phyloP scores from a whole-genome alignment of 257 asterid genomes.

The Solanum gandarillasii region DNA sequence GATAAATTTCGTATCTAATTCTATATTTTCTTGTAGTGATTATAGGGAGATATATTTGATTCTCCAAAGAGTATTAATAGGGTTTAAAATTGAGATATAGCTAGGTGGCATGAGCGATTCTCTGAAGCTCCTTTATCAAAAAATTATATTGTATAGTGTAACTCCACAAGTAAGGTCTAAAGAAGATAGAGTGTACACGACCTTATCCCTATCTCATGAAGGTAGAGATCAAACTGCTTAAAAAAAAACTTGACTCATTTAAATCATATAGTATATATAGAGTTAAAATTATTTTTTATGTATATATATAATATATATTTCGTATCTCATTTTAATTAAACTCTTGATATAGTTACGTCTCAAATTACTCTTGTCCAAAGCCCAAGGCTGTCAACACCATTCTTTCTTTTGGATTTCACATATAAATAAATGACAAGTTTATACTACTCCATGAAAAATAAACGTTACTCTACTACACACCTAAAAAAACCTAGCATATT shows the following conservation, averaged over 20 bases:
- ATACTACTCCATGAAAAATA: not conserved
- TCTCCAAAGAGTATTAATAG: not conserved
- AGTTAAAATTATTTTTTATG: too few species aligned
- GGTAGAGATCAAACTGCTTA: too few species aligned
- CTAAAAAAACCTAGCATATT: too few species aligned
- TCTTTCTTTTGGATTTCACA: not conserved
- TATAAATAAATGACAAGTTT: not conserved
- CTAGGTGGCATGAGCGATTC: not conserved
- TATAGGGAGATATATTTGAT: not conserved
- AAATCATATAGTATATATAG: too few species aligned
- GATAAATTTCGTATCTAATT: too few species aligned
- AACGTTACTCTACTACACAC: not conserved
- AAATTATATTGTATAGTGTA: too few species aligned
- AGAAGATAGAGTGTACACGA: too few species aligned
- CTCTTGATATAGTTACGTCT: not conserved
- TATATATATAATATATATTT: too few species aligned
- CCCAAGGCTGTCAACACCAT: not conserved
- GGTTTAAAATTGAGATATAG: not conserved
- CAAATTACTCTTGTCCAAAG: not conserved
- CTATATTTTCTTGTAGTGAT: not conserved
- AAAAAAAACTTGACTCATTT: too few species aligned
- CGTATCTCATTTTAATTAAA: too few species aligned
- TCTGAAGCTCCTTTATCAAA: rapidly evolving
- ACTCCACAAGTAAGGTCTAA: too few species aligned
- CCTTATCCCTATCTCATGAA: not conserved